phyloP scores from a whole-genome alignment of 2,329 filamentous ascomycete species.

The Alternaria novae-zelandiae region DNA sequence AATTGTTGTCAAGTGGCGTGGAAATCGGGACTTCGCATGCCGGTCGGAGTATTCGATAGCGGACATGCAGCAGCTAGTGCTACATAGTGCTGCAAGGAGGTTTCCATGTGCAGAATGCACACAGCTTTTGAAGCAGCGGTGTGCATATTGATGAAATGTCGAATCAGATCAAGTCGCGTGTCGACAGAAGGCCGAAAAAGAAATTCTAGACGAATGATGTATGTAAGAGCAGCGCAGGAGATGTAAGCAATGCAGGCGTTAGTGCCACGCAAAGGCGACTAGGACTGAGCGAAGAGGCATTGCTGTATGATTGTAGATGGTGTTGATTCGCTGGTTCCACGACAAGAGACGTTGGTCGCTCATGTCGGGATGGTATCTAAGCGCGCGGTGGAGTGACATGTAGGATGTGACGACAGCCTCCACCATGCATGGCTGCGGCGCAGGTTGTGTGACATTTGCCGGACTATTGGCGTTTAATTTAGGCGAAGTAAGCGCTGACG shows the following conservation, averaged over 20 bases:
- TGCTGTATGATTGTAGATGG: not conserved
- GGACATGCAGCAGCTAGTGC: not conserved
- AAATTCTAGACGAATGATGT: not conserved
- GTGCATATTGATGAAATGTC: not conserved
- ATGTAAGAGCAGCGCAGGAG: not conserved
- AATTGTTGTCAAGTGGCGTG: not conserved
- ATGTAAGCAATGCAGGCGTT: not conserved
- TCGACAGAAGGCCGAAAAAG: not conserved
- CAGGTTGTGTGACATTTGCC: not conserved
- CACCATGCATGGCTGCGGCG: not conserved
- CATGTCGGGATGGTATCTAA: not conserved
- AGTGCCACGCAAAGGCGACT: not conserved
- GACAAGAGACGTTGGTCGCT: not conserved
- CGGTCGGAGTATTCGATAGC: not conserved
- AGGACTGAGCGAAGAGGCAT: not conserved
- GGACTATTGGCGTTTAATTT: not conserved
- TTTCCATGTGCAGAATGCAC: not conserved
- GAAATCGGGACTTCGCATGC: not conserved
- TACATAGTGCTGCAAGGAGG: not conserved
- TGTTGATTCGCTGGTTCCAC: not conserved
- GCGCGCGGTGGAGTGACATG: not conserved
- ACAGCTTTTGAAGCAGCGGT: slow-evolving; percentile 1
- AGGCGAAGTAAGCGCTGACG: not conserved
- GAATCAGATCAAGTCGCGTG: not conserved
- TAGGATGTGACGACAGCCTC: not conserved